Conservation (phyloP, 2,329 filamentous ascomycete species). For the Trichoderma sp. region DNA sequence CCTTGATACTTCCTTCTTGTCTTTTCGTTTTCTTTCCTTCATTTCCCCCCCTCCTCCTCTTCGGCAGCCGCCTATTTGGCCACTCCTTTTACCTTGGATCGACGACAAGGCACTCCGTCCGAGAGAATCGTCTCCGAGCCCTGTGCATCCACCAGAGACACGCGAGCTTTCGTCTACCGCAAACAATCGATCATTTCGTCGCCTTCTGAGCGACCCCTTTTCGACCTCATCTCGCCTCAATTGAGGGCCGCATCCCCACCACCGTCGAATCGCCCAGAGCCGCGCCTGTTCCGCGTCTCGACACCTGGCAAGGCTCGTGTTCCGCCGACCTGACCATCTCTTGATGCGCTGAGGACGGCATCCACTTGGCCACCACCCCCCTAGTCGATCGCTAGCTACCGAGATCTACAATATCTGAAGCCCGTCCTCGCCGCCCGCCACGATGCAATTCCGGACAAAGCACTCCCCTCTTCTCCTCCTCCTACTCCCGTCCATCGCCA, state of each 20-base stretch:
- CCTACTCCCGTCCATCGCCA: constrained; percentile 59
- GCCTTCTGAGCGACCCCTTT: neutral
- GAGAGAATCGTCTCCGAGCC: constrained; percentile 26
- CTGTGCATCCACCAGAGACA: constrained; percentile 22
- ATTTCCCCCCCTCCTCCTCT: neutral
- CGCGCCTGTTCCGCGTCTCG: neutral
- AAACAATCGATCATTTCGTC: constrained; percentile 19
- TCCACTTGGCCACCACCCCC: neutral
- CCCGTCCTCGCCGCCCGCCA: constrained; percentile 32
- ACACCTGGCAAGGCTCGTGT: constrained; percentile 10
- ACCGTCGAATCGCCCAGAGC: neutral
- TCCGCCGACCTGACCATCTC: neutral
- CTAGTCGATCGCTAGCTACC: constrained; percentile 1
- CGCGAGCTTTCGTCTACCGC: constrained; percentile 21
- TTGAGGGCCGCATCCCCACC: neutral
- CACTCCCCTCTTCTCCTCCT: constrained; percentile 62
- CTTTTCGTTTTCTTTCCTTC: neutral
- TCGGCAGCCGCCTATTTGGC: neutral
- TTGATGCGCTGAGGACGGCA: constrained; percentile 18
- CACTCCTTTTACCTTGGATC: constrained; percentile 3
- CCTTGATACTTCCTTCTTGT: neutral
- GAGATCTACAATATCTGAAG: neutral
- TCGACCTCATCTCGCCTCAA: constrained; percentile 12
- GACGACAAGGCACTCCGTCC: constrained; percentile 21
- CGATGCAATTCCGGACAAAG: constrained; percentile 62